Evolutionary conservation across 176 grass and related monocot species (phyloP).

Genomic region (Guadua angustifolia): DNA sequence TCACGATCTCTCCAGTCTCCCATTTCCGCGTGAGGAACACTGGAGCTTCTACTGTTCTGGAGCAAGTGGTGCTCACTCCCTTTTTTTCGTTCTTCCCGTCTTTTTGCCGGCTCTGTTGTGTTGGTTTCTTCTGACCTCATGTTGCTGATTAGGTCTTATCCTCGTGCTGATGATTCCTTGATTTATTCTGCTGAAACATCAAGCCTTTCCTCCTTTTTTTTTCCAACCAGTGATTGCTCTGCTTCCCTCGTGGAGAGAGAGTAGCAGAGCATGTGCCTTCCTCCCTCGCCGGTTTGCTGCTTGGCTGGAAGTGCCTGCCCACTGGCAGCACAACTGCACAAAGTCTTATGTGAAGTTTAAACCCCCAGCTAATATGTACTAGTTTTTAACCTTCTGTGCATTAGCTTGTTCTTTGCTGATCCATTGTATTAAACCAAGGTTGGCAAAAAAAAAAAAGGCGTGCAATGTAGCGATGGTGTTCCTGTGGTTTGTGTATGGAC

Average conservation of each 20-base stretch:
- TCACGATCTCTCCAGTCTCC: background rate
- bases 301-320: background rate
- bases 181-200: background rate
- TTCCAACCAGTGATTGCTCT: background rate
- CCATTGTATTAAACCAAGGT: background rate
- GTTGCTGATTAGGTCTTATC: background rate
- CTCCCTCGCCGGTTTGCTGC: no score
- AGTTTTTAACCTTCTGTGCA: background rate
- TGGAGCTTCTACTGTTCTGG: constrained; percentile 4
- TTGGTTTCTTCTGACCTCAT: background rate
- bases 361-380: background rate
- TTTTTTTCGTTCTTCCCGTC: background rate
- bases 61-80: background rate
- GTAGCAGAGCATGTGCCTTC: background rate
- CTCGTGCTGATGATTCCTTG: background rate
- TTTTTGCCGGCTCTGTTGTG: background rate
- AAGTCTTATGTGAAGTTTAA: no score
- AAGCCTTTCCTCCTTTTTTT: background rate
- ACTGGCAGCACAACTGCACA: no score
- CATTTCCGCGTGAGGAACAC: background rate
- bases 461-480: background rate
- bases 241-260: background rate
- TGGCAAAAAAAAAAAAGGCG: background rate
- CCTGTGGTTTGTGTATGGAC: background rate
- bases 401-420: no score